Percentiles rank a stretch among this genome's conserved stretches.
These are phyloP conservation scores for Kodamaea sp. DNA, from an alignment of 1,139 yeast genomes.

Conservation along the genomic window DNA sequence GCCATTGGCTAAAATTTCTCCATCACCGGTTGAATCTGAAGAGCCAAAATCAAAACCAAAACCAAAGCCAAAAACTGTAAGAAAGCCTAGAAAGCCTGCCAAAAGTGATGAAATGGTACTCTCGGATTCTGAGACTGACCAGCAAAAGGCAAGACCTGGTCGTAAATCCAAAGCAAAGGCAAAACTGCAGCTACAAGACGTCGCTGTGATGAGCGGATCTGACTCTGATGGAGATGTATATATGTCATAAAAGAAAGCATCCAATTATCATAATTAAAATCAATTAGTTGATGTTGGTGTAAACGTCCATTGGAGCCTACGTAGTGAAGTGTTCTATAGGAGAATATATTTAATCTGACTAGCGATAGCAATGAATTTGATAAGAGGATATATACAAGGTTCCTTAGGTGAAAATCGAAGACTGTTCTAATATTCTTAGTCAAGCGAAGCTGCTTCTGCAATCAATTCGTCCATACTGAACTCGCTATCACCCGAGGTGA, in stretches of 20 bases:
- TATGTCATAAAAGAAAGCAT: neutral
- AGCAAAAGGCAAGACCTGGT: slow-evolving; percentile 5
- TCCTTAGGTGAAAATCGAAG: too few relatives aligned
- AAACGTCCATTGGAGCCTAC: too few relatives aligned
- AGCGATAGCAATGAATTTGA: too few relatives aligned
- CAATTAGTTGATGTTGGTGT: too few relatives aligned
- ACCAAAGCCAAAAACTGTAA: slow-evolving; percentile 3
- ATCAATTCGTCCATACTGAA: slow-evolving; percentile 71
- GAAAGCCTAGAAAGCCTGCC: neutral
- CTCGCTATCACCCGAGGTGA: slow-evolving; percentile 64
- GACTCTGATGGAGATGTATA: slow-evolving; percentile 9
- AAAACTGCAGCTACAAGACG: slow-evolving; percentile 9
- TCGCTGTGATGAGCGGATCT: slow-evolving; percentile 9
- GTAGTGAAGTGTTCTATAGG: too few relatives aligned
- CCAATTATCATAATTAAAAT: too few relatives aligned
- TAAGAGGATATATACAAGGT: too few relatives aligned
- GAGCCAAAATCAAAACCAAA: slow-evolving; percentile 2
- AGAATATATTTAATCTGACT: too few relatives aligned
- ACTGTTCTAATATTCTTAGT: slow-evolving; percentile 22
- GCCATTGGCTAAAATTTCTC: neutral
- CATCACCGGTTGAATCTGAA: slow-evolving; percentile 1
- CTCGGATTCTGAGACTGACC: slow-evolving; percentile 6
- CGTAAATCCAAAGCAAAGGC: slow-evolving; percentile 1
- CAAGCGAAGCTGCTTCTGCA: slow-evolving; percentile 71
- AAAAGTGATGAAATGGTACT: slow-evolving; percentile 1